These are phyloP conservation scores for Lipomyces sp. DNA, from an alignment of 805 yeast species.

Conservation along the genomic window DNA sequence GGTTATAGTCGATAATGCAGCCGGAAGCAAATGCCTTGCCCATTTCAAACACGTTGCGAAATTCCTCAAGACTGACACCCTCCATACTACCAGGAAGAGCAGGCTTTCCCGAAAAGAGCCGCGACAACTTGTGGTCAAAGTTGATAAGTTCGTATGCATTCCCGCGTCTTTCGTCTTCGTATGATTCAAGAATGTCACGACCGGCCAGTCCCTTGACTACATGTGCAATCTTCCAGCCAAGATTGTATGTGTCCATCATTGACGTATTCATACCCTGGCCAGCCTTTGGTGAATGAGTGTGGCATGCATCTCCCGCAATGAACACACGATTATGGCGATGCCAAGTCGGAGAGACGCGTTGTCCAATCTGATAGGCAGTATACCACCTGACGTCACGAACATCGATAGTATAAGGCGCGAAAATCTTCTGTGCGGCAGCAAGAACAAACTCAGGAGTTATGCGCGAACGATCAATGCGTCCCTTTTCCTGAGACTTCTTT, in stretches of 20 bases:
- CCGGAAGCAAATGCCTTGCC: constrained; percentile 39
- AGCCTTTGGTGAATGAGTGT: constrained; percentile 37
- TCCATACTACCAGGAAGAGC: constrained; percentile 26
- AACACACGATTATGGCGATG: constrained; percentile 34
- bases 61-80: constrained; percentile 36
- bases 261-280: constrained; percentile 41
- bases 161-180: constrained; percentile 37
- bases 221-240: constrained; percentile 39
- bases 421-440: constrained; percentile 32
- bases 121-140: constrained; percentile 37
- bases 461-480: constrained; percentile 37
- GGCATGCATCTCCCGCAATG: constrained; percentile 37
- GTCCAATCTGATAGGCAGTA: constrained; percentile 34
- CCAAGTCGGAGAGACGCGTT: constrained; percentile 37
- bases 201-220: constrained; percentile 37
- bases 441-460: constrained; percentile 39
- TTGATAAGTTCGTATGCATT: constrained; percentile 39
- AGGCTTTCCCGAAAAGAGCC: constrained; percentile 38
- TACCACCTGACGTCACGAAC: constrained; percentile 32
- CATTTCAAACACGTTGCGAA: constrained; percentile 34
- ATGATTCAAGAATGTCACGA: constrained; percentile 35
- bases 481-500: constrained; percentile 10
- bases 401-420: constrained; percentile 33
- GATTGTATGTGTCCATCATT: constrained; percentile 36
- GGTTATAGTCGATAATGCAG: constrained; percentile 35